These are phyloP conservation scores for Sicyos baderoa DNA, from an alignment of 306 rosid genomes.

Conservation along the genomic window DNA sequence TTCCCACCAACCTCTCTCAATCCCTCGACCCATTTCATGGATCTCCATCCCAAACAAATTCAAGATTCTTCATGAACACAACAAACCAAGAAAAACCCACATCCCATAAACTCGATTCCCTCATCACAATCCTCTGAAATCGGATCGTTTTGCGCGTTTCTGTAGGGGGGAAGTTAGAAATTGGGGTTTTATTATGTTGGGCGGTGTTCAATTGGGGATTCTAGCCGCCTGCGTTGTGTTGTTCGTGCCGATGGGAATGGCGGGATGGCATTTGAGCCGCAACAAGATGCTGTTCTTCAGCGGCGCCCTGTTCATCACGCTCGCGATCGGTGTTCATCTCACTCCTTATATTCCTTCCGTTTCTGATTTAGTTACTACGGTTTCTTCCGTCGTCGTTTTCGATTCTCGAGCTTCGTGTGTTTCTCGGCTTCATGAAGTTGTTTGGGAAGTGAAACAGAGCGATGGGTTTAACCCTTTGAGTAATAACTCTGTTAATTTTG, in stretches of 20 bases:
- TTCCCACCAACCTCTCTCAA: conserved; percentile 12
- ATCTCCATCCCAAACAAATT: neutral
- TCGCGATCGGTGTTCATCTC: conserved; percentile 87
- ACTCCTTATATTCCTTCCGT: conserved; percentile 80
- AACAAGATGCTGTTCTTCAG: conserved; percentile 88
- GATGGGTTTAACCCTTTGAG: conserved; percentile 30
- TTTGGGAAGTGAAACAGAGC: conserved; percentile 45
- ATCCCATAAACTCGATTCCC: neutral
- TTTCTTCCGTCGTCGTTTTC: conserved; percentile 50
- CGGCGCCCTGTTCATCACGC: conserved; percentile 85
- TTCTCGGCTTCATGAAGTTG: conserved; percentile 61
- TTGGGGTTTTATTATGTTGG: conserved; percentile 44
- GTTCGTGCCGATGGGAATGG: conserved; percentile 95
- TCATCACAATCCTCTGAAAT: neutral
- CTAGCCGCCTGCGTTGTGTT: conserved; percentile 80
- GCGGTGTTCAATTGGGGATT: conserved; percentile 65
- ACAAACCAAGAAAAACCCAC: conserved; percentile 11
- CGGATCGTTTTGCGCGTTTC: neutral
- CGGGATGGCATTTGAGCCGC: conserved; percentile 92
- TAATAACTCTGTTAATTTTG: conserved; percentile 41
- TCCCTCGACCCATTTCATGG: conserved; percentile 1
- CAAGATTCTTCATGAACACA: neutral
- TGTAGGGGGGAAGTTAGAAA: neutral
- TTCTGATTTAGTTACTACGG: conserved; percentile 58
- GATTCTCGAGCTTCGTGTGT: conserved; percentile 67